Evolutionary conservation across 495 filamentous ascomycete genomes (phyloP).

Genomic region (Aspergillus haitiensis): DNA sequence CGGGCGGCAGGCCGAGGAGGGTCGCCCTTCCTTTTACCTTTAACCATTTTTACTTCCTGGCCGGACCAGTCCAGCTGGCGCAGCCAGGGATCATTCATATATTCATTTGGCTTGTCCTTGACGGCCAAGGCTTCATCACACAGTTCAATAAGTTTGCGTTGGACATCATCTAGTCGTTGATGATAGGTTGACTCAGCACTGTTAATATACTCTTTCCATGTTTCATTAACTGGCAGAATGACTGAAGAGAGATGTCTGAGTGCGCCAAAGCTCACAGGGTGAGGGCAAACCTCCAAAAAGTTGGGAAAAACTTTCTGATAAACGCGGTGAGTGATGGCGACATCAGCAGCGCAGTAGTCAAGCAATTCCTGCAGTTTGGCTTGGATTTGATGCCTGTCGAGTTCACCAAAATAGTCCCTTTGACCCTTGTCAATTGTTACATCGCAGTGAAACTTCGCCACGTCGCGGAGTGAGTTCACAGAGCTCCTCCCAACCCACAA

Average conservation of each 20-base stretch:
- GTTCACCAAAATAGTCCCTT: constrained; percentile 82
- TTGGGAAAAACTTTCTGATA: constrained; percentile 88
- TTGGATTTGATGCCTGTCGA: constrained; percentile 67
- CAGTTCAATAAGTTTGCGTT: constrained; percentile 67
- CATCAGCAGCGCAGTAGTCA: constrained; percentile 95
- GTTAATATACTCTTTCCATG: constrained; percentile 80
- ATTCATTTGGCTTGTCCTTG: constrained; percentile 66
- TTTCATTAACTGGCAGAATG: constrained; percentile 83
- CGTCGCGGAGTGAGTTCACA: constrained; percentile 91
- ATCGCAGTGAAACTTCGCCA: constrained; percentile 93
- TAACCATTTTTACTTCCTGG: constrained; percentile 86
- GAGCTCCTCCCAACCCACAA: constrained; percentile 93
- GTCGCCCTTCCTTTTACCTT: constrained; percentile 82
- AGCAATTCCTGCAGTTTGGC: constrained; percentile 76
- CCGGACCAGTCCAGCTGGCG: constrained; percentile 93
- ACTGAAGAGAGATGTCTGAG: constrained; percentile 88
- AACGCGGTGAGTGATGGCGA: constrained; percentile 86
- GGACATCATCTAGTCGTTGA: constrained; percentile 70
- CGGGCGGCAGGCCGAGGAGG: constrained; percentile 72
- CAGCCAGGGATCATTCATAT: constrained; percentile 82
- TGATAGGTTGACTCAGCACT: constrained; percentile 85
- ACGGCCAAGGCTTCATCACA: constrained; percentile 72
- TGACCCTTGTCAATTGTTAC: constrained; percentile 88
- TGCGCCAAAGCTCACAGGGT: constrained; percentile 96
- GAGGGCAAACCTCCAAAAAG: constrained; percentile 85